Evolutionary conservation across 805 yeast species (phyloP).

Genomic region (Sugiyamaella marilandica): DNA sequence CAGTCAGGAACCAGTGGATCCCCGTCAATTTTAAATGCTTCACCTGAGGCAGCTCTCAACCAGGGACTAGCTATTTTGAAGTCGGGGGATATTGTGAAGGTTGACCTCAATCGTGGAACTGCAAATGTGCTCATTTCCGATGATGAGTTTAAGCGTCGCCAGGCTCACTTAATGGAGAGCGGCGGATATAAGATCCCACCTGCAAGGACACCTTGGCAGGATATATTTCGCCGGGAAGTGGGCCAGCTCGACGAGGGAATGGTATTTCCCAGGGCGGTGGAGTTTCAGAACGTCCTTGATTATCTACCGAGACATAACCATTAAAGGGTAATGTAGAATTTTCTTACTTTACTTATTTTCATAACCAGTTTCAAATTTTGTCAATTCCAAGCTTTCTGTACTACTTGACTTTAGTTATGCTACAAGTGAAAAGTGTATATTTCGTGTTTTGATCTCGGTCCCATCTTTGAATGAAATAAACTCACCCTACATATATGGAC

Average conservation of each 20-base stretch:
- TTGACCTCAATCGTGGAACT: conserved; percentile 22
- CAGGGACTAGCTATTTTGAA: conserved; percentile 24
- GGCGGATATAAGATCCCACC: conserved; percentile 18
- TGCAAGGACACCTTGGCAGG: conserved; percentile 31
- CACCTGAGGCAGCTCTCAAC: conserved; percentile 19
- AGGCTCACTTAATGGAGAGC: conserved; percentile 8
- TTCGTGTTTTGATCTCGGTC: no score
- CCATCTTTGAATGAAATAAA: no score
- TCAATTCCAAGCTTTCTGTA: no score
- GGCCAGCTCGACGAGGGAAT: conserved; percentile 27
- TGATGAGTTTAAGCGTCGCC: conserved; percentile 21
- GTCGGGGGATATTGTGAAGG: conserved; percentile 24
- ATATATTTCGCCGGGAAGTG: conserved; percentile 27
- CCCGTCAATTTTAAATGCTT: conserved; percentile 27
- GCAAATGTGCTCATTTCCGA: conserved; percentile 23
- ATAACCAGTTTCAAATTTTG: no score
- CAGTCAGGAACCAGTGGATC: conserved; percentile 30
- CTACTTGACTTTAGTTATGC: no score
- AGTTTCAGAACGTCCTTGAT: conserved; percentile 24
- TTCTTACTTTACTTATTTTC: no score
- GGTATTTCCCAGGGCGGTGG: conserved; percentile 27
- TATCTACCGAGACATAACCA: background rate
- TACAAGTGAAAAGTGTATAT: no score
- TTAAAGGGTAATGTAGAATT: background rate
- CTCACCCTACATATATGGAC: no score